Conservation (phyloP, 108 stramenopile species). For the Nannochloropsis gaditana region DNA sequence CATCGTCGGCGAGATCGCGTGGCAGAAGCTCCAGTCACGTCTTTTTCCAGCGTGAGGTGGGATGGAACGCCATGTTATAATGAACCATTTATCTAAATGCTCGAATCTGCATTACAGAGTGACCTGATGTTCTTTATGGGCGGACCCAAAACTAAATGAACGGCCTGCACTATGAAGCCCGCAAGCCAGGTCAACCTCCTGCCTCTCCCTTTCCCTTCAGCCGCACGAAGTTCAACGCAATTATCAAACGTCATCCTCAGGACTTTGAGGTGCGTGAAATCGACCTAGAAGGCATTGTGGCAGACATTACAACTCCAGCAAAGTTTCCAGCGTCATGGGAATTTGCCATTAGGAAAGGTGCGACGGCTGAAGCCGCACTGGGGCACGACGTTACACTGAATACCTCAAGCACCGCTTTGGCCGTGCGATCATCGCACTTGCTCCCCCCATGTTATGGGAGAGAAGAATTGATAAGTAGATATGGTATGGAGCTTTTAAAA, state of each 20-base stretch:
- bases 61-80: too few relatives aligned
- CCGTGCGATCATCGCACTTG: neutral
- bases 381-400: too few relatives aligned
- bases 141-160: too few relatives aligned
- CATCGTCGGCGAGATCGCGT: too few relatives aligned
- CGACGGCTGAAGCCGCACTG: neutral
- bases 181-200: neutral
- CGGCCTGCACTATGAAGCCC: too few relatives aligned
- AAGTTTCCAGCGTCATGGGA: neutral
- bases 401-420: too few relatives aligned
- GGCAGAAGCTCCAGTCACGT: too few relatives aligned
- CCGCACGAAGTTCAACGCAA: neutral
- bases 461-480: neutral
- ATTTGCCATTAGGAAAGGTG: neutral
- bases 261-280: neutral
- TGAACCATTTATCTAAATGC: too few relatives aligned
- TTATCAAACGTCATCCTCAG: slow-evolving; percentile 9
- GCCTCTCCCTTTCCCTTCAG: neutral
- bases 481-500: neutral
- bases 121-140: too few relatives aligned
- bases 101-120: too few relatives aligned
- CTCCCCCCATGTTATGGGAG: neutral
- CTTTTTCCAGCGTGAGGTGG: too few relatives aligned
- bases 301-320: neutral
- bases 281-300: neutral